Conservation (phyloP, 1,139 yeast species). For the Diutina sp. region DNA sequence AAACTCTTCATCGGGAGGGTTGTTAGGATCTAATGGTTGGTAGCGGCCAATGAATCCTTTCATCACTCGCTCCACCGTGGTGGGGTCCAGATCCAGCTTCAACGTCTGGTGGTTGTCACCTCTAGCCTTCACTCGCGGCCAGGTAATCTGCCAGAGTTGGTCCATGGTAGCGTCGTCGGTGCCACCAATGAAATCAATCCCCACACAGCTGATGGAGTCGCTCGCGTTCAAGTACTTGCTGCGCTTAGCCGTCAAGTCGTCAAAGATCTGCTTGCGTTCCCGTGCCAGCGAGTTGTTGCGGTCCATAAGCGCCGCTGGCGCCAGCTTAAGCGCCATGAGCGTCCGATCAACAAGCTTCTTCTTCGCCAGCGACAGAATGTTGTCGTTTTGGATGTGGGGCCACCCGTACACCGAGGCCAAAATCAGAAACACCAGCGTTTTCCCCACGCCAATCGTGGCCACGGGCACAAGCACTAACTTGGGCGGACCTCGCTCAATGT, state of each 20-base stretch:
- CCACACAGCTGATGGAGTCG: slow-evolving; percentile 36
- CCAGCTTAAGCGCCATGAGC: slow-evolving; percentile 2
- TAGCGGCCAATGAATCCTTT: slow-evolving; percentile 60
- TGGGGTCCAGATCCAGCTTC: slow-evolving; percentile 31
- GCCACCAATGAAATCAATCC: slow-evolving; percentile 45
- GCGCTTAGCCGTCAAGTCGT: slow-evolving; percentile 31
- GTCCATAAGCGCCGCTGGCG: slow-evolving; percentile 56
- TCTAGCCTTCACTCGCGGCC: slow-evolving; percentile 45
- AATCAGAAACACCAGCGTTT: slow-evolving; percentile 69
- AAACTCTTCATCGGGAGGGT: slow-evolving; percentile 4
- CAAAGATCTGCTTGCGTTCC: slow-evolving; percentile 60
- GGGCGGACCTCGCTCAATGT: slow-evolving; percentile 9
- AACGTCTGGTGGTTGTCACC: slow-evolving; percentile 92
- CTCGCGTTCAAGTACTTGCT: slow-evolving; percentile 21
- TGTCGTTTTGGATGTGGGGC: slow-evolving; percentile 81
- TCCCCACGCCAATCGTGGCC: slow-evolving; percentile 93
- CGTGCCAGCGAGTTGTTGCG: slow-evolving; percentile 66
- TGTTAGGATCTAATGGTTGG: slow-evolving; percentile 35
- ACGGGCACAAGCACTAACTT: slow-evolving; percentile 60
- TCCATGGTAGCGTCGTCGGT: slow-evolving; percentile 12
- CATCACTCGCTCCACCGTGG: slow-evolving; percentile 48
- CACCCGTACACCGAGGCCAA: slow-evolving; percentile 43
- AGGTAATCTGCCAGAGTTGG: slow-evolving; percentile 39
- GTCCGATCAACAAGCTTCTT: slow-evolving; percentile 20
- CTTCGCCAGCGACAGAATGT: slow-evolving; percentile 23